These are phyloP conservation scores for Phytophthora pluvialis DNA, from an alignment of 352 stramenopile species.

Conservation along the genomic window DNA sequence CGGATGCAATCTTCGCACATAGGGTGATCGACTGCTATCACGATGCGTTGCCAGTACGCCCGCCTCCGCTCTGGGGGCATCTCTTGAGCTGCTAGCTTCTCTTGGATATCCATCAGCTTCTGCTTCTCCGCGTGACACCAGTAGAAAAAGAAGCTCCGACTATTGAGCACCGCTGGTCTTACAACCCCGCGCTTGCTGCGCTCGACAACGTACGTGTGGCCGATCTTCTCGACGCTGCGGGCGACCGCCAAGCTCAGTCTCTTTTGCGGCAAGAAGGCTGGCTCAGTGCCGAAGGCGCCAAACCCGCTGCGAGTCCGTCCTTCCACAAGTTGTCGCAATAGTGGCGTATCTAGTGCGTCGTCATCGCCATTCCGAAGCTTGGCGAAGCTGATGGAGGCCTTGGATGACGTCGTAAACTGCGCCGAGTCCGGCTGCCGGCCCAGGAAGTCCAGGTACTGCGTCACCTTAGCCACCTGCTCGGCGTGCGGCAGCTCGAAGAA, in stretches of 20 bases:
- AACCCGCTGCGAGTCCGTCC: slow-evolving; percentile 73
- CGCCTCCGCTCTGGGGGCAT: slow-evolving; percentile 16
- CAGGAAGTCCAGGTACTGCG: slow-evolving; percentile 73
- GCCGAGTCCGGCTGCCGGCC: slow-evolving; percentile 46
- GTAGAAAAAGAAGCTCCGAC: slow-evolving; percentile 86
- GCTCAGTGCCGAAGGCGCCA: slow-evolving; percentile 70
- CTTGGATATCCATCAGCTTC: slow-evolving; percentile 79
- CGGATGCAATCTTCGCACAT: slow-evolving; percentile 85
- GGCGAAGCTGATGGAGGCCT: slow-evolving; percentile 63
- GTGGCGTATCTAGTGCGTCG: slow-evolving; percentile 3
- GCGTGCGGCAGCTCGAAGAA: slow-evolving; percentile 65
- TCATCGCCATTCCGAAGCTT: slow-evolving; percentile 9
- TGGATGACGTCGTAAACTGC: slow-evolving; percentile 61
- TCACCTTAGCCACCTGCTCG: slow-evolving; percentile 62
- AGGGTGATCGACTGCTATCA: slow-evolving; percentile 66
- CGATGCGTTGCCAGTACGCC: slow-evolving; percentile 55
- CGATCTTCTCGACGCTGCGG: slow-evolving; percentile 54
- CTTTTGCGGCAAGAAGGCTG: slow-evolving; percentile 67
- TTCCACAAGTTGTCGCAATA: slow-evolving; percentile 47
- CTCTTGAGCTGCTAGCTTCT: slow-evolving; percentile 46
- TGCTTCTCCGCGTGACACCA: slow-evolving; percentile 90
- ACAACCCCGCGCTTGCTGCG: slow-evolving; percentile 49
- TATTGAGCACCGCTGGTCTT: slow-evolving; percentile 68
- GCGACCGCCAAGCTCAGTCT: slow-evolving; percentile 71
- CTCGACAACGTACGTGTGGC: slow-evolving; percentile 76